Conservation (phyloP, 2,329 filamentous ascomycete species). For the Arthrobotrys sinensis region DNA sequence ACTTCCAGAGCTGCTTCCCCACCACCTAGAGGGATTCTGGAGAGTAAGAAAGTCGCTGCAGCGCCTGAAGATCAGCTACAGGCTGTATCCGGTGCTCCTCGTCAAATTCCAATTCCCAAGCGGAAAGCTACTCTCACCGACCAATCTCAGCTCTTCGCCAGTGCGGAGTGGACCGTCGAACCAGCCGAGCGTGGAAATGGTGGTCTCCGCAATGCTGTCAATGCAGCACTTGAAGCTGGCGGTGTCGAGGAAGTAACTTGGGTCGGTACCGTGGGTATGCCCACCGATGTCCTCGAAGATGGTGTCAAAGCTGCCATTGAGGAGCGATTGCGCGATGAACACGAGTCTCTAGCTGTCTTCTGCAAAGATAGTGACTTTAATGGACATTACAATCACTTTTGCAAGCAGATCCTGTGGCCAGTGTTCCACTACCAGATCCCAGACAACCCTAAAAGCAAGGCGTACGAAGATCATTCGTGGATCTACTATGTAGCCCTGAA, state of each 20-base stretch:
- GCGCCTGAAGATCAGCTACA: constrained; percentile 48
- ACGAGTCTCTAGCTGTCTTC: constrained; percentile 86
- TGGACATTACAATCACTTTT: constrained; percentile 94
- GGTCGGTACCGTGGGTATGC: constrained; percentile 94
- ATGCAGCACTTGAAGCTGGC: constrained; percentile 80
- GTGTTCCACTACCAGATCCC: constrained; percentile 99
- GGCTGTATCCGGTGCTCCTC: constrained; percentile 57
- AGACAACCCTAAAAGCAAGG: constrained; percentile 97
- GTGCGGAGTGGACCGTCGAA: constrained; percentile 86
- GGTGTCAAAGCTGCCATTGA: constrained; percentile 86
- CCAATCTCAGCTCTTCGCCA: constrained; percentile 78
- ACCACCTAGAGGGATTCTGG: constrained; percentile 60
- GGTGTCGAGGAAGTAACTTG: constrained; percentile 83
- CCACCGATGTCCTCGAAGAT: constrained; percentile 85
- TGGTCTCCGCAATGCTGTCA: constrained; percentile 88
- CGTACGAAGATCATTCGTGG: constrained; percentile 97
- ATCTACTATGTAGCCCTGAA: constrained; percentile 93
- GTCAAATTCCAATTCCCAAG: constrained; percentile 65
- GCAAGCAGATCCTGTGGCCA: constrained; percentile 97
- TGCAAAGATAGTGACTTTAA: constrained; percentile 93
- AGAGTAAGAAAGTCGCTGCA: constrained; percentile 57
- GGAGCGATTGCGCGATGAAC: constrained; percentile 83
- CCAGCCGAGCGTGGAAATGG: constrained; percentile 92
- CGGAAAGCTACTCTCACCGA: constrained; percentile 72
- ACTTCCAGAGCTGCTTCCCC: constrained; percentile 65